Base-by-base conservation (phyloP, 352 stramenopile genomes). In the Thalassiosira livingstoniorum region DNA sequence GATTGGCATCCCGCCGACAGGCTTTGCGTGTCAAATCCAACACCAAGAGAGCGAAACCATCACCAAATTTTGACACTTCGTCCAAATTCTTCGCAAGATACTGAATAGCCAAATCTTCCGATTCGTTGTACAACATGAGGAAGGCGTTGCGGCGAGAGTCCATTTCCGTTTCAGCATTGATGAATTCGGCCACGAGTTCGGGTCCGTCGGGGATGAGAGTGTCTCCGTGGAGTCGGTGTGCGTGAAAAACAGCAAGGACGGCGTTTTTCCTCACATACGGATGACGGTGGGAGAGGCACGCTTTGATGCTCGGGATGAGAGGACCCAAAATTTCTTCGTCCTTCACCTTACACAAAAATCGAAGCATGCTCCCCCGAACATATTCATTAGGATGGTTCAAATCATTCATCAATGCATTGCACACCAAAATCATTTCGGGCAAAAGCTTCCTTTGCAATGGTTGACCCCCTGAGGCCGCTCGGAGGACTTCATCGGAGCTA, bases 331-430 rank as follows among this genome's bases (percentile, higher is more conserved):
- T 98, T 81, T 99, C 98, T 70, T 96, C 95, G 81, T 99, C 98
- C 75, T 98, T 98, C 78, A 99, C 96, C 90, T 99, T 99, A 90
- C 98, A 99, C 34, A 99, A 90, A 81, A 99, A 99, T 27, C 98
- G 94, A 61, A 99, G 92, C 95, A 99, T 99, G 75, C 94, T 99
- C 73, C 98, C 98, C 57, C 98, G 97, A 57, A 99, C 98, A 89
- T 98, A 99, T 92, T 99, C 98, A 87, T 99, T 99, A 54, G 98
- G 97, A 90, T 99, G 97, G 84, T 99, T 99, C 51, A 99, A 87
- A 90, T 99, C 98, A 86, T 99, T 99, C 78, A 99, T 95, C 51
- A 99, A 92, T 10, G 98, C 97, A 81, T 99, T 99, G 88, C 98
- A 99, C 10, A 99, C 94, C 25, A 99, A 90, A 88, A 99, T 99